These are phyloP conservation scores for Kernera saxatilis DNA, from an alignment of 345 rosid species.

Conservation along the genomic window DNA sequence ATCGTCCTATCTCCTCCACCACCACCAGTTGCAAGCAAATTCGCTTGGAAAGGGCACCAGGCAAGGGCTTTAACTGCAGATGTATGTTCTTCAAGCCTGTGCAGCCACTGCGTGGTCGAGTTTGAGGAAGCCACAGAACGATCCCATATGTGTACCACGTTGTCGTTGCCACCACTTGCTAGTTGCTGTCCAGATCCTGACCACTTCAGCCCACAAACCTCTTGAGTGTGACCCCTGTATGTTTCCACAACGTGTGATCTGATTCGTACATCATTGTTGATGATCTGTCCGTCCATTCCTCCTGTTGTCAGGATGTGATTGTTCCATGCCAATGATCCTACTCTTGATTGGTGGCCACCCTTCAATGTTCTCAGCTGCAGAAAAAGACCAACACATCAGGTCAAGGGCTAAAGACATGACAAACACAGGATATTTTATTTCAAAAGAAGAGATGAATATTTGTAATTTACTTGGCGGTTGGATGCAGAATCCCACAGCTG, in stretches of 20 bases:
- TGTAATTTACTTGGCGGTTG: conserved; percentile 33
- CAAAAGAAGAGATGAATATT: neutral
- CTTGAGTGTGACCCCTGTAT: conserved; percentile 44
- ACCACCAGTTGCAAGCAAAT: conserved; percentile 33
- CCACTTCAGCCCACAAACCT: conserved; percentile 52
- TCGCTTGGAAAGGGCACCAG: conserved; percentile 45
- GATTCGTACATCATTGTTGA: conserved; percentile 42
- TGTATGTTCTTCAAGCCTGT: conserved; percentile 40
- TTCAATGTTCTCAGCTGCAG: conserved; percentile 36
- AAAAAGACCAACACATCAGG: neutral
- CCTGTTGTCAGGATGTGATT: conserved; percentile 42
- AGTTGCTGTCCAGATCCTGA: conserved; percentile 48
- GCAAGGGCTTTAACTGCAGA: conserved; percentile 57
- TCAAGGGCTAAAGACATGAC: neutral
- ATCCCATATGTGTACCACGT: conserved; percentile 45
- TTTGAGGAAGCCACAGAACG: conserved; percentile 37
- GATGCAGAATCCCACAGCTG: conserved; percentile 30
- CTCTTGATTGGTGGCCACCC: conserved; percentile 40
- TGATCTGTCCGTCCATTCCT: conserved; percentile 42
- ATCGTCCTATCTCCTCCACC: conserved; percentile 35
- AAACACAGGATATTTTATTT: neutral
- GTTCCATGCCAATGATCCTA: conserved; percentile 39
- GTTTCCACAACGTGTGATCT: conserved; percentile 38
- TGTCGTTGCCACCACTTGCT: conserved; percentile 45
- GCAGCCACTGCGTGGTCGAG: conserved; percentile 34